phyloP scores from a whole-genome alignment of 331 rosid species.

The Pyrus hybrid region DNA sequence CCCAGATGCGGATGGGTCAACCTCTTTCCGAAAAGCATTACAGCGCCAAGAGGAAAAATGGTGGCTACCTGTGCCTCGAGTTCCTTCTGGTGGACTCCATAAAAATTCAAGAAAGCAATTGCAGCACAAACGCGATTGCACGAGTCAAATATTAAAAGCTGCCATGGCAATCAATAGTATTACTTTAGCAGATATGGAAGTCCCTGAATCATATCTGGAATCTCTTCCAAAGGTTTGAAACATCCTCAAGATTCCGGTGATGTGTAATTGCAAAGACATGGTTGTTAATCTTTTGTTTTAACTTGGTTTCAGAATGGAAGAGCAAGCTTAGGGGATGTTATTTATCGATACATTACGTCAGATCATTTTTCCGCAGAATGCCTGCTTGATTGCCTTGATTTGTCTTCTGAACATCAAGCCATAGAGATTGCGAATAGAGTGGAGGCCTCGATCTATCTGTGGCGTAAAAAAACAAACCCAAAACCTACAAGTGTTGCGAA shows the following conservation, averaged over 20 bases:
- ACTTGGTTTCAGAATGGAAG: constrained; percentile 67
- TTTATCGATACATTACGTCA: constrained; percentile 71
- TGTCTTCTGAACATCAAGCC: constrained; percentile 95
- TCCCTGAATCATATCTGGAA: constrained; percentile 80
- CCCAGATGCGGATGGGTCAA: constrained; percentile 55
- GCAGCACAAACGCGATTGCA: constrained; percentile 86
- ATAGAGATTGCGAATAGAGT: constrained; percentile 77
- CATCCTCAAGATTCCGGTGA: not conserved
- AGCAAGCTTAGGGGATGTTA: constrained; percentile 76
- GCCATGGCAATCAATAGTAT: constrained; percentile 81
- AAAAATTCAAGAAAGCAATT: constrained; percentile 61
- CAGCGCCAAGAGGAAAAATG: constrained; percentile 91
- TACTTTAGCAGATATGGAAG: constrained; percentile 73
- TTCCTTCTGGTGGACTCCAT: constrained; percentile 74
- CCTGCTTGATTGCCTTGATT: constrained; percentile 76
- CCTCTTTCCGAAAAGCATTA: constrained; percentile 55
- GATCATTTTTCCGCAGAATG: constrained; percentile 86
- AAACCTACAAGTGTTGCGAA: constrained; percentile 36
- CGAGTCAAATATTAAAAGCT: constrained; percentile 82
- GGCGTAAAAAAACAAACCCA: constrained; percentile 54
- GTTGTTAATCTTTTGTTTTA: constrained; percentile 5
- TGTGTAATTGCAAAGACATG: not conserved
- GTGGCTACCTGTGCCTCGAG: constrained; percentile 97
- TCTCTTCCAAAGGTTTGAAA: constrained; percentile 75
- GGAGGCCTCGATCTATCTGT: constrained; percentile 69